Percentiles rank a stretch among this genome's conserved stretches.
phyloP scores from a whole-genome alignment of 2,329 filamentous ascomycete species.

The Thermochaetoides dissita region DNA sequence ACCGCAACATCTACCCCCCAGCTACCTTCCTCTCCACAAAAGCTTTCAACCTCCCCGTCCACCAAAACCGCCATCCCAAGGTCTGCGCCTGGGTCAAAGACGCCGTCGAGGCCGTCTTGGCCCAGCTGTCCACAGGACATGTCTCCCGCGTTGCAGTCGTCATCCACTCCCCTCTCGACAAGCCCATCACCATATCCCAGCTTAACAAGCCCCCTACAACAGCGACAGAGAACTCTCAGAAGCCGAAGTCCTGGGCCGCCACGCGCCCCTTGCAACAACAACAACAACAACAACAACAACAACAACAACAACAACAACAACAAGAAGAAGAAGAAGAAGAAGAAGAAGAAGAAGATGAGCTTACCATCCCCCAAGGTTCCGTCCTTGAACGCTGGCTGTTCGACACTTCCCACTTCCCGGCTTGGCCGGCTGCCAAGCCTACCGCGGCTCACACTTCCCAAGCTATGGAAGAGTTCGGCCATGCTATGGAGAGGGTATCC shows the following conservation, averaged over 20 bases:
- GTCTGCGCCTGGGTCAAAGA: constrained; percentile 79
- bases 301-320: too few relatives aligned
- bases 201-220: not conserved
- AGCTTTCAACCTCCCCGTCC: constrained; percentile 72
- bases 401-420: constrained; percentile 39
- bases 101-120: constrained; percentile 57
- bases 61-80: constrained; percentile 72
- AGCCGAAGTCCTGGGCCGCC: too few relatives aligned
- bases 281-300: too few relatives aligned
- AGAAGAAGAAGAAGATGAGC: too few relatives aligned
- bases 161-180: constrained; percentile 24
- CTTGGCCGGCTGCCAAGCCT: too few relatives aligned
- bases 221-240: too few relatives aligned
- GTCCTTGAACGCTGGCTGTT: constrained; percentile 51
- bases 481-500: constrained; percentile 10
- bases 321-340: too few relatives aligned
- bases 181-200: constrained; percentile 8
- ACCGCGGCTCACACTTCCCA: too few relatives aligned
- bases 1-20: constrained; percentile 65
- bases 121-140: constrained; percentile 49
- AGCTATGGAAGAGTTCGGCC: constrained; percentile 17
- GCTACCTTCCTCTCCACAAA: constrained; percentile 64
- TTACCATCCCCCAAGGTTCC: constrained; percentile 16
- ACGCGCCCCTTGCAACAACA: too few relatives aligned
- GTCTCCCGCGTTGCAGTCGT: constrained; percentile 35